Base-by-base conservation (phyloP, 2,329 filamentous ascomycete genomes). In the Xylariaceae sp. region DNA sequence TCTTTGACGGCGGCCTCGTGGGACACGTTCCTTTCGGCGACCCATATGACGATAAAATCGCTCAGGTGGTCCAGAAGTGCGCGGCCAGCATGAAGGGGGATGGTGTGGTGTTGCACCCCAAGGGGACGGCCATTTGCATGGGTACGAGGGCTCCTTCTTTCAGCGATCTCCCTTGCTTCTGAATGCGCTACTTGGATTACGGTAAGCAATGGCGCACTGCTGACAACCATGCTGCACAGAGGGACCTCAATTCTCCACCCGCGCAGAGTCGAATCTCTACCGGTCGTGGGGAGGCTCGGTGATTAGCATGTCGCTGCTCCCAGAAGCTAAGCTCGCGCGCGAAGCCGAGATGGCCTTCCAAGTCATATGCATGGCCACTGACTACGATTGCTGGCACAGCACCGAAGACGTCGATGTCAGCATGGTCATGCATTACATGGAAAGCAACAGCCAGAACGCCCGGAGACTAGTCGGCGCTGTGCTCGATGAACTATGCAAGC, bases 301-400 rank as follows among this genome's bases (percentile, higher is more conserved):
- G 39, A 97, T 98, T 75, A 97, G 97, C 78, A 98, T 98, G 93
- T 95, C 88, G 34, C 85, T 85, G 12, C 77, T 98, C 13, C 93
- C 93, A 16, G 93, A 98, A 71, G 87, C 91, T 37, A 98, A 98
- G 75, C 82, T 98, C 16, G 93, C 93, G 9, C 83, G 88, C 40
- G 93, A 98, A 72, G 93, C 93, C 18, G 93, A 98, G 73, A 86
- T 98, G 55, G 86, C 85, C 28, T 97, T 97, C 68, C 89, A 95
- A 72, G 94, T 96, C 79, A 95, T 98, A 60, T 95, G 91, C 75
- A 98, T 98, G 93, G 88, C 89, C 26, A 98, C 93, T 19, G 93
- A 98, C 72, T 98, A 98, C 66, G 93, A 98, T 73, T 97, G 91
- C 80, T 98, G 93, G 93, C 86, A 90, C 62, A 81, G 78, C 16